A percentile compares a stretch with the other conserved stretches of the same genome.
Conservation (phyloP, 2,329 filamentous ascomycete genomes). For the Xylariales sp. region DNA sequence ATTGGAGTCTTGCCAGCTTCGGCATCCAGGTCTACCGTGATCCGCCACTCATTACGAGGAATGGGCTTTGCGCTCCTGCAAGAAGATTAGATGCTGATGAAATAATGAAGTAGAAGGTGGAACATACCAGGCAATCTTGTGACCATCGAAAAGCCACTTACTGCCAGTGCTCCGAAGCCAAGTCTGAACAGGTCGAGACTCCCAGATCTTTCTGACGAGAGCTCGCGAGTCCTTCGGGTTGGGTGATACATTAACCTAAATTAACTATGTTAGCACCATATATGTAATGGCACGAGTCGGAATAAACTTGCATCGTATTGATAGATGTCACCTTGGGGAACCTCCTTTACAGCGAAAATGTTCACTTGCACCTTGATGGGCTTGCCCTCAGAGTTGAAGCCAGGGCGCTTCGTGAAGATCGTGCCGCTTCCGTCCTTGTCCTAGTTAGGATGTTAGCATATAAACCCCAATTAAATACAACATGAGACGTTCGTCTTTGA, state of each 20-base stretch:
- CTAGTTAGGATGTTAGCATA: slow-evolving; percentile 18
- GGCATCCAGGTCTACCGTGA: slow-evolving; percentile 67
- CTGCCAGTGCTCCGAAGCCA: slow-evolving; percentile 43
- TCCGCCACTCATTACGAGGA: slow-evolving; percentile 43
- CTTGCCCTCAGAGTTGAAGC: slow-evolving; percentile 53
- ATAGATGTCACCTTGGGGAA: slow-evolving; percentile 59
- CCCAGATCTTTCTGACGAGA: slow-evolving; percentile 74
- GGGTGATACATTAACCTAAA: slow-evolving; percentile 61
- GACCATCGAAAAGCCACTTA: slow-evolving; percentile 73
- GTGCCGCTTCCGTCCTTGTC: slow-evolving; percentile 19
- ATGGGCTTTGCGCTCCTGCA: slow-evolving; percentile 34
- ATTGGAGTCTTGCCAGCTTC: slow-evolving; percentile 24
- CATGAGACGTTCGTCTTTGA: too few species aligned
- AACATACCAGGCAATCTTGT: slow-evolving; percentile 76
- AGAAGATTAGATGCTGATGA: slow-evolving; percentile 11
- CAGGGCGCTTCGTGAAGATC: slow-evolving; percentile 43
- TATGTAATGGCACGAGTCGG: slow-evolving; percentile 8
- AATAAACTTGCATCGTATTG: slow-evolving; percentile 75
- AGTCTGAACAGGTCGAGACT: slow-evolving; percentile 54
- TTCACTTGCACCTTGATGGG: slow-evolving; percentile 60
- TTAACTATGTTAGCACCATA: not conserved
- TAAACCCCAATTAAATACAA: too few species aligned
- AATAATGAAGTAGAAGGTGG: not conserved
- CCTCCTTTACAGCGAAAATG: slow-evolving; percentile 63
- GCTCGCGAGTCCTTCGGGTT: slow-evolving; percentile 52